Evolutionary conservation across 2,329 filamentous ascomycete species (phyloP), one percentile per base, ranked within the genome.

Genomic region (Apiospora rasikravindrae): DNA sequence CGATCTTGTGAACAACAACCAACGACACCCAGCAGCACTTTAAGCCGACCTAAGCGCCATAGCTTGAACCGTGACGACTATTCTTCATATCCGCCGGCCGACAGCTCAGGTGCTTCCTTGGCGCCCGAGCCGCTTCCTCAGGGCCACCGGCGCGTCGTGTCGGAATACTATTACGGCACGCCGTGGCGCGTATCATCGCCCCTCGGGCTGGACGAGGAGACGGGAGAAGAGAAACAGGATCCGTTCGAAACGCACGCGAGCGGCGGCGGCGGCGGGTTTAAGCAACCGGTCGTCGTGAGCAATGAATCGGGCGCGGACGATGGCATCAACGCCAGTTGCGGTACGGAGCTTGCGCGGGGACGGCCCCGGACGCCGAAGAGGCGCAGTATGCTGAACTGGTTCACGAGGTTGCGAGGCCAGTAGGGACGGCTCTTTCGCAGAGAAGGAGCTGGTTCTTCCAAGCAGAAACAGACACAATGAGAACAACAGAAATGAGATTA

Each of bases 321-420:
- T 4, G 74, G 74, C 53, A 37, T 37, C 33, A 76, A 77, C 19
- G 76, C 75, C 49, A 79, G 73, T 4, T n/a, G 45, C 13, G 29
- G 57, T 22, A 19, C 53, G 6, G 53, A 61, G 53, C 29, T 61
- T 37, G 33, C 33, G 44, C 44, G 44, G 44, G 13, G 16, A 22
- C 29, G 53, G 29, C 33, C 22, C 24, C 16, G 26, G 51, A 57
- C 24, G 8, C 57, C 57, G 10, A 22, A 22, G 53, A 80, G 78
- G 77, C 81, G 76, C 72, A 79, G 71, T 70, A 74, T 82, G 73
- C 69, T 77, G 61, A 76, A 77, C 29, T 82, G 81, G 81, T 75
- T 82, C 70, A 79, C 77, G 29, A 79, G 76, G 70, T 71, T 81
- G 14, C 78, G 77, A 37, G 78, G 76, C 74, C 80, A 78, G 72